These are phyloP conservation scores for Pseudopithomyces maydicus DNA, from an alignment of 2,329 filamentous ascomycete species.

Conservation along the genomic window DNA sequence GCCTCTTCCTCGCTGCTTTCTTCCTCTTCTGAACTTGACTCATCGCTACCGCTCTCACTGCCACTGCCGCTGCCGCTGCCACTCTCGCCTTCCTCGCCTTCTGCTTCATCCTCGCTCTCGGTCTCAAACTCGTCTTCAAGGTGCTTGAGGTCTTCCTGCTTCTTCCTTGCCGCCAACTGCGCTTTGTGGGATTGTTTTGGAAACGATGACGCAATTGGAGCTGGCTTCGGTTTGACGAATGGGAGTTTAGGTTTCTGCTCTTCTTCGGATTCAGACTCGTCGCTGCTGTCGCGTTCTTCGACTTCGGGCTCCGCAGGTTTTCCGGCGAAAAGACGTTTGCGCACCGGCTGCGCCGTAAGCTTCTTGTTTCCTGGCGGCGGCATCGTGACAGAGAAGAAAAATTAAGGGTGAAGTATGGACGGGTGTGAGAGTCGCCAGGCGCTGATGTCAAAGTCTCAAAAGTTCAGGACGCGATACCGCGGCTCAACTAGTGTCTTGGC, in stretches of 20 bases:
- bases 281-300: conserved; percentile 47
- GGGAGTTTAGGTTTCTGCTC: conserved; percentile 49
- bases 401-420: neutral
- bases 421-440: neutral
- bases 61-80: conserved; percentile 17
- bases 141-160: conserved; percentile 35
- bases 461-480: conserved; percentile 4
- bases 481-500: conserved; percentile 7
- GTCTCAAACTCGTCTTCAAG: conserved; percentile 65
- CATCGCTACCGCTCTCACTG: conserved; percentile 30
- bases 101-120: conserved; percentile 47
- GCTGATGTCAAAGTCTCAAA: neutral
- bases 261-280: conserved; percentile 58
- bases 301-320: conserved; percentile 64
- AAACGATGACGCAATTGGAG: conserved; percentile 53
- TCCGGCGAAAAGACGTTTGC: conserved; percentile 82
- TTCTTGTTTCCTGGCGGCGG: conserved; percentile 67
- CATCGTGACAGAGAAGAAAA: conserved; percentile 36
- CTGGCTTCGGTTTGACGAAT: conserved; percentile 41
- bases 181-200: conserved; percentile 50
- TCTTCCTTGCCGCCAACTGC: conserved; percentile 48
- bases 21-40: conserved; percentile 54
- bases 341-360: conserved; percentile 90
- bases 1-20: conserved; percentile 64
- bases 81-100: conserved; percentile 21